These are phyloP conservation scores for Ogataea neopini DNA, from an alignment of 805 yeast genomes.

Conservation along the genomic window DNA sequence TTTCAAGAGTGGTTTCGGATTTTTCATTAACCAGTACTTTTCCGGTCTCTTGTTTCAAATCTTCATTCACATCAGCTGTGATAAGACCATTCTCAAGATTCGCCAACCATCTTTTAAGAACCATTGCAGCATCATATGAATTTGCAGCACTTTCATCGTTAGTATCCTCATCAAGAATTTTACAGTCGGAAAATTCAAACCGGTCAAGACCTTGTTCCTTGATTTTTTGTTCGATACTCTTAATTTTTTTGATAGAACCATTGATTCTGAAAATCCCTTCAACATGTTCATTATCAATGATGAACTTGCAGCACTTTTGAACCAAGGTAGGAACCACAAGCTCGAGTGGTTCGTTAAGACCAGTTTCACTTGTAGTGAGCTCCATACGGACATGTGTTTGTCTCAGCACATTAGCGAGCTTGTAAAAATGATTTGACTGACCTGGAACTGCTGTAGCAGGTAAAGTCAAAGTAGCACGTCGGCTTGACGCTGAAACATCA, in stretches of 20 bases:
- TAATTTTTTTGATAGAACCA: slow-evolving; percentile 37
- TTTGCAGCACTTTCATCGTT: slow-evolving; percentile 22
- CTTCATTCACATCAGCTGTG: slow-evolving; percentile 25
- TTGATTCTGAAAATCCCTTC: slow-evolving; percentile 42
- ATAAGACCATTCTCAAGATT: slow-evolving; percentile 34
- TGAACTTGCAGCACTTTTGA: slow-evolving; percentile 34
- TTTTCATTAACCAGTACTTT: background rate
- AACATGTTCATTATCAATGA: slow-evolving; percentile 24
- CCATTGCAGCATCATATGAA: slow-evolving; percentile 39
- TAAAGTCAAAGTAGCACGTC: slow-evolving; percentile 12
- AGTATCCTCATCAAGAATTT: slow-evolving; percentile 17
- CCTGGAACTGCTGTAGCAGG: slow-evolving; percentile 11
- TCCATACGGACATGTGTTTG: slow-evolving; percentile 14
- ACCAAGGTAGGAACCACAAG: slow-evolving; percentile 33
- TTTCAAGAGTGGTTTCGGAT: background rate
- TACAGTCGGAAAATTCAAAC: slow-evolving; percentile 21
- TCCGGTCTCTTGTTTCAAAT: slow-evolving; percentile 19
- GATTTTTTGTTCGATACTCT: slow-evolving; percentile 30
- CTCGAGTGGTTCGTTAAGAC: background rate
- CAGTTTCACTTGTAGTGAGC: slow-evolving; percentile 11
- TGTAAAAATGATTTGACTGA: slow-evolving; percentile 12
- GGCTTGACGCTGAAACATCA: slow-evolving; percentile 3
- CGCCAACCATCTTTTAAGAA: slow-evolving; percentile 38
- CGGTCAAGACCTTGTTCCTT: slow-evolving; percentile 23
- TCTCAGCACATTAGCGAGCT: slow-evolving; percentile 27